A percentile compares a stretch with the other conserved stretches of the same genome.
Evolutionary conservation across 257 asterid genomes (phyloP).

Genomic region (Solanum gracilifrons): DNA sequence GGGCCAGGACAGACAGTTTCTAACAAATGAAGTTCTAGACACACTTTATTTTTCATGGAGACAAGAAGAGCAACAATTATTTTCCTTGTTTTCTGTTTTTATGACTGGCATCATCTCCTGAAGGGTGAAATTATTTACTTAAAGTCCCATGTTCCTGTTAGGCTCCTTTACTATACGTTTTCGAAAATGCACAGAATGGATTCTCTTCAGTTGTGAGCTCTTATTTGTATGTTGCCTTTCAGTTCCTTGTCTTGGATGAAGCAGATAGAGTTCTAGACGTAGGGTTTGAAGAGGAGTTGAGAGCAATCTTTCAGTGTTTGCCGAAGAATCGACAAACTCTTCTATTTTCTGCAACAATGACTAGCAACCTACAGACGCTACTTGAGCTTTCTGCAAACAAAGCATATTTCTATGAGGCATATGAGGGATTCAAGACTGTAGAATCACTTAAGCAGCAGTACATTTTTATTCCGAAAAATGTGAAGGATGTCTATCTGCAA

Average conservation of each 20-base stretch:
- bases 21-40: not conserved
- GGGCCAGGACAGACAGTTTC: not conserved
- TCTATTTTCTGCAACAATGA: constrained; percentile 93
- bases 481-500: constrained; percentile 76
- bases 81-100: not conserved
- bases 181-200: not conserved
- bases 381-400: constrained; percentile 84
- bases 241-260: constrained; percentile 95
- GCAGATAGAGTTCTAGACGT: constrained; percentile 89
- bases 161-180: not conserved
- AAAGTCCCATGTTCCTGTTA: not conserved
- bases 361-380: constrained; percentile 55
- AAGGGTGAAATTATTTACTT: not conserved
- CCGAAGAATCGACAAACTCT: constrained; percentile 88
- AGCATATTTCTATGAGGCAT: constrained; percentile 79
- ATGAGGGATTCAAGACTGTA: constrained; percentile 81
- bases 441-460: constrained; percentile 82
- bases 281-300: constrained; percentile 77
- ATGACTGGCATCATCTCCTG: not conserved
- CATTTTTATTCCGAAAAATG: constrained; percentile 53
- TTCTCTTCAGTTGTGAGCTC: not conserved
- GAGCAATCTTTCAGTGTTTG: constrained; percentile 71
- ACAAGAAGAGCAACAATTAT: not conserved
- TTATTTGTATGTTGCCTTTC: constrained; percentile 12
- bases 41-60: not conserved